A percentile compares a stretch with the other conserved stretches of the same genome.
Conservation (phyloP, 2,329 filamentous ascomycete species). For the Colletotrichum lini region DNA sequence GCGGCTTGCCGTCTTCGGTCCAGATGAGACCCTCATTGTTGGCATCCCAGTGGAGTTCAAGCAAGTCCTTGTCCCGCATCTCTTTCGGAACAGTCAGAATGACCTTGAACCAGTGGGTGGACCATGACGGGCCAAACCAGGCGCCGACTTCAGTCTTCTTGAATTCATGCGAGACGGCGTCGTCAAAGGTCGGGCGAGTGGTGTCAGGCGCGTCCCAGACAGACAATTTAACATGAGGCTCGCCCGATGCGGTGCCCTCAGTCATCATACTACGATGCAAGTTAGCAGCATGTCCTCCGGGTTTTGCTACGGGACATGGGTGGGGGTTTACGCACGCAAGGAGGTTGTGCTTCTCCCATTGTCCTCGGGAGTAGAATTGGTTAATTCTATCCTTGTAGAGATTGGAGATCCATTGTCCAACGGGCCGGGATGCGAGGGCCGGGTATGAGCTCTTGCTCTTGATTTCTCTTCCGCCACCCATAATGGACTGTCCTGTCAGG, state of each 20-base stretch:
- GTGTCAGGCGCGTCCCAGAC: slow-evolving; percentile 88
- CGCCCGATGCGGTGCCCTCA: slow-evolving; percentile 76
- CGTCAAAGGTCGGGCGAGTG: slow-evolving; percentile 86
- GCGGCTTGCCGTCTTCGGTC: slow-evolving; percentile 88
- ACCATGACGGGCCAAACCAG: slow-evolving; percentile 94
- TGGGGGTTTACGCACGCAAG: slow-evolving; percentile 68
- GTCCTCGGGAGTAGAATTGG: slow-evolving; percentile 84
- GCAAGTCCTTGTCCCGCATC: slow-evolving; percentile 80
- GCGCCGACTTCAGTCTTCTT: slow-evolving; percentile 80
- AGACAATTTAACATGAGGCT: slow-evolving; percentile 84
- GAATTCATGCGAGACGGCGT: slow-evolving; percentile 84
- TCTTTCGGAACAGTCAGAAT: slow-evolving; percentile 82
- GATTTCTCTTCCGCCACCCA: slow-evolving; percentile 65
- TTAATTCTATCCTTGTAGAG: slow-evolving; percentile 89
- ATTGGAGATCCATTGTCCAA: slow-evolving; percentile 85
- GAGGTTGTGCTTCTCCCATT: slow-evolving; percentile 83
- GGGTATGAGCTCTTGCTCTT: slow-evolving; percentile 67
- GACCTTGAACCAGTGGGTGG: slow-evolving; percentile 97
- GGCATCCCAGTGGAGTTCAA: slow-evolving; percentile 98
- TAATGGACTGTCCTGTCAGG: slow-evolving; percentile 49
- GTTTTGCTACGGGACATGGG: slow-evolving; percentile 22
- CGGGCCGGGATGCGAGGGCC: slow-evolving; percentile 65
- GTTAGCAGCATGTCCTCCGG: slow-evolving; percentile 36
- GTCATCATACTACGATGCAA: slow-evolving; percentile 73
- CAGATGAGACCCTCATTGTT: slow-evolving; percentile 96